Evolutionary conservation across 768 basidiomycete genomes (phyloP), one percentile per base, ranked within the genome.

Genomic region (Podaxis carcinomalis): DNA sequence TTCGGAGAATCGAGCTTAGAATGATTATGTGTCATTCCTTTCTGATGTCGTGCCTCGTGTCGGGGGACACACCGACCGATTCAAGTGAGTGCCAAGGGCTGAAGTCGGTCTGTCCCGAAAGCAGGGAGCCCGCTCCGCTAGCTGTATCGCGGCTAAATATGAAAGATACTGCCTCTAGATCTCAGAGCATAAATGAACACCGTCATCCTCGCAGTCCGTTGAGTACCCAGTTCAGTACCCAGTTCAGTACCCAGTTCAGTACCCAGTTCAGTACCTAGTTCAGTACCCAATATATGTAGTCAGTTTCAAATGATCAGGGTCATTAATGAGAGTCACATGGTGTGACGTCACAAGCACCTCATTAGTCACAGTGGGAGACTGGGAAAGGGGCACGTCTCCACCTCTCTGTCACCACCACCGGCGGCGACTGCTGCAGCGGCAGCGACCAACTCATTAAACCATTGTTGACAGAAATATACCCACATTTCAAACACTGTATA

Each of bases 371-470:
- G 23, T 25, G 57, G 27, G 56, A 32, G 44, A 23, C 36, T 57
- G 37, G 32, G 19, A 44, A 21, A 42, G 23, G 37, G 27, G 37
- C 23, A 21, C 35, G 25, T 59, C 49, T 42, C 57, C 50, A 40
- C 27, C 57, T 40, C 57, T 32, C 25, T 42, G 57, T 59, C 57
- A 40, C 49, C 35, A 32, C 57, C 50, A 59, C 49, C 44, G 50
- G 39, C 57, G 57, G 49, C 51, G 37, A 59, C 36, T 59, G 57
- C 57, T 59, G 51, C 50, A 52, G 23, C 5, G 52, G 57, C 57
- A 59, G 37, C 57, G 35, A 54, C 35, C 40, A 40, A 13, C 52
- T 23, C 37, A 54, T 37, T 54, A 35, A 23, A 54, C 57, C 27
- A 42, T 32, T 39, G 44, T 42, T 59, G 50, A 28, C 56, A 35